Evolutionary conservation across 305 asterid genomes (phyloP).

Genomic region (Salvia sclarea): DNA sequence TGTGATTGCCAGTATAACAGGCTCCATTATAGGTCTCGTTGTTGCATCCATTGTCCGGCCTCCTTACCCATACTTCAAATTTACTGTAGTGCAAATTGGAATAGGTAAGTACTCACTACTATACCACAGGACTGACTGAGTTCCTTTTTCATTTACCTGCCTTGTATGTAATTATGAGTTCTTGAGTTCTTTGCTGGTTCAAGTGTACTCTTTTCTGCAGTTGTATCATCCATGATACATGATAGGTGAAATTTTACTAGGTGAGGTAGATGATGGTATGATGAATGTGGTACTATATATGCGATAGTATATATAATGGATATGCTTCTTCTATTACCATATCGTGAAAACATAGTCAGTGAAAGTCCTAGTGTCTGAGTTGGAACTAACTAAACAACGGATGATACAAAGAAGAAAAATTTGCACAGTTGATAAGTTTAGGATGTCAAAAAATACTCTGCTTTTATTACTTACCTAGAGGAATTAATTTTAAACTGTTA

Average conservation of each 20-base stretch:
- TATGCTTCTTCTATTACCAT: too few species aligned
- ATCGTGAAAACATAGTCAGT: background rate
- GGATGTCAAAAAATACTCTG: background rate
- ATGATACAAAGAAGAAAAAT: background rate
- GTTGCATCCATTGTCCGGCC: conserved; percentile 74
- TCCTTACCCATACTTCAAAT: conserved; percentile 91
- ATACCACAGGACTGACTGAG: background rate
- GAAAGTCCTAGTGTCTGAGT: background rate
- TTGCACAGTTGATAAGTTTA: background rate
- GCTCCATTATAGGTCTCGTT: conserved; percentile 80
- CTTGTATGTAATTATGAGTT: background rate
- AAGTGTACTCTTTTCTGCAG: background rate
- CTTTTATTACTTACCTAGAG: background rate
- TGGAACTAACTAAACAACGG: background rate
- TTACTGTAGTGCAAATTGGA: conserved; percentile 87
- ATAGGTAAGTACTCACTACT: conserved; percentile 54
- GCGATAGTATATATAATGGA: background rate
- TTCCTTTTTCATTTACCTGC: background rate
- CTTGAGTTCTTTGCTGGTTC: background rate
- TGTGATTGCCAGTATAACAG: conserved; percentile 72
- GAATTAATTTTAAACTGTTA: background rate
- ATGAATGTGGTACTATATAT: background rate
- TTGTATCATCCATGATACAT: conserved; percentile 5
- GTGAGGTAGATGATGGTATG: background rate
- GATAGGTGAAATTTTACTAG: background rate